These are phyloP conservation scores for Cunninghamia lanceolata DNA, from an alignment of 75 land plant genomes.

Conservation along the genomic window DNA sequence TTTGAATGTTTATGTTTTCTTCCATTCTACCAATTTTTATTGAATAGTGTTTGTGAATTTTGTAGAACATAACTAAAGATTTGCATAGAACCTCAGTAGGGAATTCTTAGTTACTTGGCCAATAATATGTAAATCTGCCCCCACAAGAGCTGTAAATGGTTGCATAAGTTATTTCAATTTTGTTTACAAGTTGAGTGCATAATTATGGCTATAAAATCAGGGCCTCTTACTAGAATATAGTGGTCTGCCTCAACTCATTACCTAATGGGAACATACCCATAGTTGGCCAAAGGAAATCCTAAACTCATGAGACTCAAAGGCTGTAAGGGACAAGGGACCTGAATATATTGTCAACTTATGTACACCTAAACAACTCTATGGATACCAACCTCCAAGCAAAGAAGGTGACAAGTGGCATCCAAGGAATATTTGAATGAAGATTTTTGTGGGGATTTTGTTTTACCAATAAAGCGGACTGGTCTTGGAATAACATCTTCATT, in stretches of 20 bases:
- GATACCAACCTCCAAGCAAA: neutral
- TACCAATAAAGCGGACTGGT: too few species aligned
- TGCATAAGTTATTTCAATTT: neutral
- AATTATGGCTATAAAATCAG: neutral
- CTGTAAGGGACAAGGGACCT: too few species aligned
- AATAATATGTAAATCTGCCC: neutral
- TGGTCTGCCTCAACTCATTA: too few species aligned
- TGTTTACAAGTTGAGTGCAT: neutral
- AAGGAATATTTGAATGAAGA: neutral
- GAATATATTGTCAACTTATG: neutral
- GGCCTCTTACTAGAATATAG: too few species aligned
- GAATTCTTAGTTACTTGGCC: neutral
- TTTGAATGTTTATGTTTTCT: neutral
- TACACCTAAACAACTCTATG: neutral
- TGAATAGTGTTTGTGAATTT: neutral
- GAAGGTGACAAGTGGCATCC: neutral
- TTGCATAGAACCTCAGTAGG: neutral
- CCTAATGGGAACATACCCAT: too few species aligned
- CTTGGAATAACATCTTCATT: too few species aligned
- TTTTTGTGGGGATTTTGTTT: neutral
- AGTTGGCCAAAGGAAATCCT: too few species aligned
- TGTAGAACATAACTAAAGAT: neutral
- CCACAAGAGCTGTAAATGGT: neutral
- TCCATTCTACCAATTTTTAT: neutral
- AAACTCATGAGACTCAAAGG: too few species aligned